Evolutionary conservation across 2,329 filamentous ascomycete genomes (phyloP), one percentile per base, ranked within the genome.

Genomic region (Colletotrichum noveboracense): DNA sequence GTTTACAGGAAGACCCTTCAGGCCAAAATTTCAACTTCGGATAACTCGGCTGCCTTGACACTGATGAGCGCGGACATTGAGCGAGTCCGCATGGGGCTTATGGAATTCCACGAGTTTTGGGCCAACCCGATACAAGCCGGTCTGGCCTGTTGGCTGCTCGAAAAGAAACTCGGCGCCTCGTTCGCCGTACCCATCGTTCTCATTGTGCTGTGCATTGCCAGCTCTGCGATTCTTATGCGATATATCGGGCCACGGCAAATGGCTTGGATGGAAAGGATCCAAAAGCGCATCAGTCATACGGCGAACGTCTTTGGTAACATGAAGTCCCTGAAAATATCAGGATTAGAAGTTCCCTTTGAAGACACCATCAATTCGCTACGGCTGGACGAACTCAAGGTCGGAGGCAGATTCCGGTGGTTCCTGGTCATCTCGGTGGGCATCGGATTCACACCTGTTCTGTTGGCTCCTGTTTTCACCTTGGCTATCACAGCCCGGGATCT

Each of bases 1-100:
- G 79, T 87, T 3, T 87, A 85, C 64, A 65, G 58, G 14, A 83
- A 85, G 73, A 84, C 83, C 2, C 82, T 81, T 0, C 76, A 77
- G 14, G 77, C 83, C 18, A 82, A 82, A 7, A 71, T 83, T 6
- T 81, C 81, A 0, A 78, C 80, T 0, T 79, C 83, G 5, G 83
- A 85, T 32, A 83, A 87, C 18, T 82, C 84, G 7, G 84, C 86
- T 0, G 83, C 86, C 0, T 76, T 89, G 58, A 88, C 88, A 0
- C 80, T 89, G 4, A 89, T 89, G 87, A 87, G 83, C 71, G 84
- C 86, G 5, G 88, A 90, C 66, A 80, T 89, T 12, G 87, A 88
- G 72, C 82, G 84, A 7, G 84, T 89, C 4, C 78, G 82, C 2
- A 62, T 78, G 1, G 87, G 85, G 1, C 79, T 83, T 6, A 71